Evolutionary conservation across 2,329 filamentous ascomycete species (phyloP), one percentile per base, ranked within the genome.

Genomic region (Simplicillium aogashimaense): DNA sequence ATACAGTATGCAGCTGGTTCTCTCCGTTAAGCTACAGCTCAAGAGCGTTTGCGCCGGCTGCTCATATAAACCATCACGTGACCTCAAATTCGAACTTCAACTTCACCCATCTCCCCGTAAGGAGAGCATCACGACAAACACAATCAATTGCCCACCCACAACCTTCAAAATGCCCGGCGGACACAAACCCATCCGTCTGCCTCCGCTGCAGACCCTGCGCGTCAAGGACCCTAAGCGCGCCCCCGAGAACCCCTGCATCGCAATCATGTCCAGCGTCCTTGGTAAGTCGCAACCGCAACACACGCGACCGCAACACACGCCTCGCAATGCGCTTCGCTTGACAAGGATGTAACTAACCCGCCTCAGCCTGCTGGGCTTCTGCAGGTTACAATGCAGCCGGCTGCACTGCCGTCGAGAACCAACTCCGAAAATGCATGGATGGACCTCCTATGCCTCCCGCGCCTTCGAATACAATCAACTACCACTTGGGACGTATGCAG

Each of bases 381-480:
- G 75, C 81, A 25, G 85, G 85, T 36, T 81, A 82, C 62, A 82
- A 66, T 57, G 67, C 72, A 6, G 56, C 69, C 11, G 76, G 76
- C 30, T 82, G 78, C 57, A 67, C 68, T 17, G 66, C 68, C 33
- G 56, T 82, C 48, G 78, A 82, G 60, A 68, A 69, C 41, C 68
- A 76, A 39, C 65, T 84, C 44, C 72, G 80, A 20, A 60, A 63
- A 28, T 84, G 79, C 65, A 95, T 95, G 87, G 90, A 97, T 67
- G 75, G 75, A 41, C 80, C 82, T 46, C 78, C 55, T 70, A 69
- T 59, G 43, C 52, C 63, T 34, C 52, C 63, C 11, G 56, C 60
- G 38, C 54, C 59, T 28, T 76, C 77, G 58, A 86, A 81, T 67
- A 90, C 80, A 60, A 88, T 97, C 76, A 97, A 97, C 66, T 89